These are phyloP conservation scores for Borovskyia barvae DNA, from an alignment of 208 protist genomes.

Conservation along the genomic window DNA sequence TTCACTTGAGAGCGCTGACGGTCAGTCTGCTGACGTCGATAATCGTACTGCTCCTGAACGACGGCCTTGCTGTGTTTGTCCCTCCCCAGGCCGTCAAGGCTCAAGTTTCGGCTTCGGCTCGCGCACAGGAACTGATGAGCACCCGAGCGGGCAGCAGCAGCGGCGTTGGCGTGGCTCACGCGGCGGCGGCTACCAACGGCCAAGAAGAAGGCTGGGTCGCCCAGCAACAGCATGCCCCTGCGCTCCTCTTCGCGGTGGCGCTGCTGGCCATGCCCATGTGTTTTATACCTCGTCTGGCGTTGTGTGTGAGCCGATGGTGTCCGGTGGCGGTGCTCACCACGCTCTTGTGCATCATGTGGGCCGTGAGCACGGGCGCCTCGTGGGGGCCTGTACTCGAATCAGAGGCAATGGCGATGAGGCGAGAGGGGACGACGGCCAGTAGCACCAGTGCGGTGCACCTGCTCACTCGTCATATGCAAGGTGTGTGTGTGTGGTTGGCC, in stretches of 20 bases:
- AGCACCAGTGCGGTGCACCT: background rate
- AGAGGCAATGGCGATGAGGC: background rate
- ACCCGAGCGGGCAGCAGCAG: conserved; percentile 7
- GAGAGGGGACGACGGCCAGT: background rate
- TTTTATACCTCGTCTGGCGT: conserved; percentile 24
- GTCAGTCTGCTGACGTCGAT: conserved; percentile 23
- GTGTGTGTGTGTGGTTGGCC: conserved; percentile 4
- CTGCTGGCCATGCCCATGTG: conserved; percentile 24
- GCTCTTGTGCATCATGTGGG: conserved; percentile 23
- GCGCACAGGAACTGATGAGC: conserved; percentile 15
- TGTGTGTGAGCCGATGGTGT: conserved; percentile 21
- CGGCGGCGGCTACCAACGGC: background rate
- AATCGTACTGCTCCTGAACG: conserved; percentile 17
- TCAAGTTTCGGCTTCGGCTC: conserved; percentile 5
- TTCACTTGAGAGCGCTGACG: conserved; percentile 24
- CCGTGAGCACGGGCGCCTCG: conserved; percentile 19
- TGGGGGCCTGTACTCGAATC: conserved; percentile 15
- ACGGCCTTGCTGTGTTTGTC: conserved; percentile 22
- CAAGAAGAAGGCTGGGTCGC: conserved; percentile 11
- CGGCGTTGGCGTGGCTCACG: background rate
- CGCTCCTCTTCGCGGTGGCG: conserved; percentile 17
- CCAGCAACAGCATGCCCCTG: conserved; percentile 19
- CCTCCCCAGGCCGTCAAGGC: conserved; percentile 15
- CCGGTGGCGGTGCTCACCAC: conserved; percentile 22
- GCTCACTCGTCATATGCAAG: background rate